Conservation (phyloP, 2,329 filamentous ascomycete genomes). For the Zymoseptoria tritici region DNA sequence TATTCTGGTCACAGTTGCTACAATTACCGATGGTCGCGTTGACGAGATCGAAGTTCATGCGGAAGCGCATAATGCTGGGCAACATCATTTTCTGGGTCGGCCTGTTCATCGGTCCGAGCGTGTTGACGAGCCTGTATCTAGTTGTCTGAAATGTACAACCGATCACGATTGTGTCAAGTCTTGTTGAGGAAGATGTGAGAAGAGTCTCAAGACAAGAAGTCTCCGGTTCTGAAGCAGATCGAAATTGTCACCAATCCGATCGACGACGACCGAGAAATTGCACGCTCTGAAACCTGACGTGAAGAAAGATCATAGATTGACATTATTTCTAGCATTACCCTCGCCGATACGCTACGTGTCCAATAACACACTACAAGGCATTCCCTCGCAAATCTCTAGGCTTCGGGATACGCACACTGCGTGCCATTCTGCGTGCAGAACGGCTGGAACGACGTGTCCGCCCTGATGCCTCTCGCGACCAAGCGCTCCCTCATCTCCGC, state of each 20-base stretch:
- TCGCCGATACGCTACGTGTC: not conserved
- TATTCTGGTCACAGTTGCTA: slow-evolving; percentile 65
- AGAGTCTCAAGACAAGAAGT: too few species aligned
- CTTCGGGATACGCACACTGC: slow-evolving; percentile 32
- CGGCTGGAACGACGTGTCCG: slow-evolving; percentile 62
- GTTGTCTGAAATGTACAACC: slow-evolving; percentile 23
- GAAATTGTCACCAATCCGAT: not conserved
- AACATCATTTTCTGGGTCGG: slow-evolving; percentile 74
- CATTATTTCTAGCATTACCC: not conserved
- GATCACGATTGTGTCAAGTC: not conserved
- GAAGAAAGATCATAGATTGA: not conserved
- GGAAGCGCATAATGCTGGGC: slow-evolving; percentile 42
- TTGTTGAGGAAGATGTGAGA: too few species aligned
- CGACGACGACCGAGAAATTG: not conserved
- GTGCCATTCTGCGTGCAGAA: slow-evolving; percentile 60
- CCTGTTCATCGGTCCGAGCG: slow-evolving; percentile 67
- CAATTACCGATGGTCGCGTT: slow-evolving; percentile 65
- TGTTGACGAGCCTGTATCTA: slow-evolving; percentile 48
- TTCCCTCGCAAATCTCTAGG: not conserved
- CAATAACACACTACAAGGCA: not conserved
- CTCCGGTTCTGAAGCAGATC: not conserved
- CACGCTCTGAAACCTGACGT: not conserved
- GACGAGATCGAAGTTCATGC: slow-evolving; percentile 54
- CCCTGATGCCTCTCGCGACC: slow-evolving; percentile 58
- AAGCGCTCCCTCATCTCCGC: slow-evolving; percentile 71